Conservation (phyloP, 768 basidiomycete genomes). For the Boletus reticulatus region DNA sequence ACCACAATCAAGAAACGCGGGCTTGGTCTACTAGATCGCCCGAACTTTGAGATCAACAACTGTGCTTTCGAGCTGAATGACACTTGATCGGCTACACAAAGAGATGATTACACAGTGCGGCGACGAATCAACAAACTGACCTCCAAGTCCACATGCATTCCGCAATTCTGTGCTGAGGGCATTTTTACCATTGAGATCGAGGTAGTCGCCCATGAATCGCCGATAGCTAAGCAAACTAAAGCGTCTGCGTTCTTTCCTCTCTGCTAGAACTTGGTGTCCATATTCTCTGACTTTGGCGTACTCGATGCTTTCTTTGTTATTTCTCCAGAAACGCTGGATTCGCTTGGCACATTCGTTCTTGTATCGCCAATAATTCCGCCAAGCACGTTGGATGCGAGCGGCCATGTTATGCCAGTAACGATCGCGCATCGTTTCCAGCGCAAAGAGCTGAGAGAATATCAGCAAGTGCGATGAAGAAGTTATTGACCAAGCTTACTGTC, state of each 20-base stretch:
- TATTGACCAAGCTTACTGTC: constrained; percentile 55
- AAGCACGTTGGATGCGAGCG: constrained; percentile 91
- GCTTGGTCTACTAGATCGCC: constrained; percentile 86
- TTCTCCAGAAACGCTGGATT: constrained; percentile 98
- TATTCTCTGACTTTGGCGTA: constrained; percentile 92
- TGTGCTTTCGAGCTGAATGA: constrained; percentile 83
- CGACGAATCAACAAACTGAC: constrained; percentile 42
- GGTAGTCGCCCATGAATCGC: constrained; percentile 94
- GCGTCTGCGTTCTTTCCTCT: constrained; percentile 89
- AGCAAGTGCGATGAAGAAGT: not conserved
- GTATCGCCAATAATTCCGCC: constrained; percentile 93
- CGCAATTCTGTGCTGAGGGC: constrained; percentile 75
- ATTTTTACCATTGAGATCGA: constrained; percentile 82
- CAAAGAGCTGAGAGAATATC: constrained; percentile 71
- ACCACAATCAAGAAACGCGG: constrained; percentile 92
- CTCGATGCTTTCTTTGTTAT: constrained; percentile 90
- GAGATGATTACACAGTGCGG: not conserved
- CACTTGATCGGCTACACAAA: constrained; percentile 63
- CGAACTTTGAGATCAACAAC: constrained; percentile 79
- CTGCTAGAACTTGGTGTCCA: constrained; percentile 88
- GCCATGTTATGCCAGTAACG: constrained; percentile 99
- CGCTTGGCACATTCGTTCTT: constrained; percentile 92
- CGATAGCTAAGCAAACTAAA: constrained; percentile 94
- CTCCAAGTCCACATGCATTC: constrained; percentile 65
- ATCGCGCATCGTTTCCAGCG: constrained; percentile 97